phyloP scores from a whole-genome alignment of 495 filamentous ascomycete genomes.

The Halenospora varia region DNA sequence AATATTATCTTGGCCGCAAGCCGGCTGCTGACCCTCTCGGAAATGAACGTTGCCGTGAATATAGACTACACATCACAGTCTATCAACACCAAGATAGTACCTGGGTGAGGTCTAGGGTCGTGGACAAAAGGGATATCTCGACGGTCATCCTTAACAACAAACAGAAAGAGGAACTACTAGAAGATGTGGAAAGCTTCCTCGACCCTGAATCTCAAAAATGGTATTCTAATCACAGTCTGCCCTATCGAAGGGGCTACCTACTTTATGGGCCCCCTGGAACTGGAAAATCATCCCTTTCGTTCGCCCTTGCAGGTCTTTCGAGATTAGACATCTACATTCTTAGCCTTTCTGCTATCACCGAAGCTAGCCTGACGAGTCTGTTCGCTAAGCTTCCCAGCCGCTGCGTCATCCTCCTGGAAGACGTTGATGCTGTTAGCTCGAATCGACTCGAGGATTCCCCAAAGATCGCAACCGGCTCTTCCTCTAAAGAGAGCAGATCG shows the following conservation, averaged over 20 bases:
- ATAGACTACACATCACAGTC: too few species aligned
- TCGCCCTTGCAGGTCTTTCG: slow-evolving; percentile 62
- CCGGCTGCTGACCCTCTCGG: too few species aligned
- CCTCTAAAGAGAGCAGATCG: neutral
- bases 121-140: slow-evolving; percentile 6
- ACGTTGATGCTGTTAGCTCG: too few species aligned
- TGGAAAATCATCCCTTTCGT: slow-evolving; percentile 58
- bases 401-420: slow-evolving; percentile 68
- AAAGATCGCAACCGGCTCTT: neutral
- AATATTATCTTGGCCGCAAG: too few species aligned
- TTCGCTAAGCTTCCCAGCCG: slow-evolving; percentile 62
- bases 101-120: slow-evolving; percentile 1
- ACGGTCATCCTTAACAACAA: slow-evolving; percentile 7
- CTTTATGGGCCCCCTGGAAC: slow-evolving; percentile 84
- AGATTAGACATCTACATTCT: slow-evolving; percentile 64
- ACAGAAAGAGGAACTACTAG: slow-evolving; percentile 4
- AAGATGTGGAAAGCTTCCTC: slow-evolving; percentile 5
- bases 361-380: slow-evolving; percentile 62
- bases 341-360: slow-evolving; percentile 59
- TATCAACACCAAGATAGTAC: neutral
- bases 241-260: too few species aligned
- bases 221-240: slow-evolving; percentile 56
- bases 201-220: slow-evolving; percentile 3
- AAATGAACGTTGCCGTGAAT: too few species aligned
- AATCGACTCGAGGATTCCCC: slow-evolving; percentile 39